Base-by-base conservation (phyloP, 768 basidiomycete species). In the Leccinum uliginosum region DNA sequence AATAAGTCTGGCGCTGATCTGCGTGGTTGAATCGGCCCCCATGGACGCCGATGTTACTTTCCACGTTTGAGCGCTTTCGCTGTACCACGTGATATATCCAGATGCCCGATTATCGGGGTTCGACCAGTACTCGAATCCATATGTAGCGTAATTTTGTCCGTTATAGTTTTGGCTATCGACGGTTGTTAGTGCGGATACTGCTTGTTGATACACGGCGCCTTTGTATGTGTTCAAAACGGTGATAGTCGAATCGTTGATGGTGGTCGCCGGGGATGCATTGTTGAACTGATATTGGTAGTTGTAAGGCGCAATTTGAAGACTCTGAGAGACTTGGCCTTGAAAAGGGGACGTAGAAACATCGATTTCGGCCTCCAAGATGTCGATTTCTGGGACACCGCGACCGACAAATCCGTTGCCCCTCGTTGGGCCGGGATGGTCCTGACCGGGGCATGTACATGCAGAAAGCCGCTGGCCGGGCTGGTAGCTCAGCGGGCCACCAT, bases 331-430 rank as follows among this genome's bases (percentile, higher is more conserved):
- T 62, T 86, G 76, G 43, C 82, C 90, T 67, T 74, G 64, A 63
- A 81, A 79, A 4, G 73, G 68, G 62, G 79, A 76, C 8, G 72
- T 57, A 54, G 52, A 58, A 6, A 78, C 63, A 63, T 93, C 76
- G 57, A 86, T 74, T 69, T 93, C 88, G 0, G 92, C 85, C 75
- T 98, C 95, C 56, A 96, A 67, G 58, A 98, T 79, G 71, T 98
- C 95, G 63, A 98, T 93, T 76, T 98, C 96, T 2, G 96, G 95
- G 1, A 87, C 91, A 30, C 84, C 84, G 51, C 95, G 84, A 19
- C 86, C 86, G 15, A 74, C 75, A 27, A 71, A 78, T 53, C 79
- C 77, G 38, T 65, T 78, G 30, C 66, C 47, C 27, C 46, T 63
- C 21, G 26, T 29, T 3, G 95, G 95, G 11, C 95, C 95, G 2